Evolutionary conservation across 352 stramenopile genomes (phyloP).

Genomic region (Globisporangium nodosum): DNA sequence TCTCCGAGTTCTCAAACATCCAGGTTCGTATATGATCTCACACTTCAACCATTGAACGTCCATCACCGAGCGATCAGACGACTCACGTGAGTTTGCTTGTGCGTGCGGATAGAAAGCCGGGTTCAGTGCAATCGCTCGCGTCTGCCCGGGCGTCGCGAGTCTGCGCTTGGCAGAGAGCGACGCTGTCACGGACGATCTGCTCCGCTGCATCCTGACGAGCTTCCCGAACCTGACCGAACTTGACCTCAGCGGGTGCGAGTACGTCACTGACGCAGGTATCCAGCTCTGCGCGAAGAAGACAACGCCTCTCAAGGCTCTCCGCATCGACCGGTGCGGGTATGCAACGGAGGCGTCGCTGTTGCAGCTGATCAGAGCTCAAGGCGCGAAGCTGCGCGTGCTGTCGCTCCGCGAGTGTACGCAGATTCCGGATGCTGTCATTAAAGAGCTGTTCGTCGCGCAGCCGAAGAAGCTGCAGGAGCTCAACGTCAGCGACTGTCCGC

Average conservation of each 20-base stretch:
- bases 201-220: constrained; percentile 23
- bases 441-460: constrained; percentile 39
- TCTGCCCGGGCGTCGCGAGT: constrained; percentile 20
- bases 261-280: constrained; percentile 54
- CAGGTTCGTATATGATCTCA: constrained; percentile 18
- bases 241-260: constrained; percentile 37
- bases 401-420: constrained; percentile 34
- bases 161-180: constrained; percentile 42
- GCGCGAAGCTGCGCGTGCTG: constrained; percentile 24
- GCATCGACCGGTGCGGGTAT: constrained; percentile 38
- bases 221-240: constrained; percentile 38
- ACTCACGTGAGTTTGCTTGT: not conserved
- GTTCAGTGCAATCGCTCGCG: constrained; percentile 23
- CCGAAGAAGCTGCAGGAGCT: constrained; percentile 49
- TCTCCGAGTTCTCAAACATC: constrained; percentile 33
- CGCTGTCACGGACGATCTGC: constrained; percentile 46
- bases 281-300: constrained; percentile 33
- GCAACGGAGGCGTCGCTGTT: constrained; percentile 38
- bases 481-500: constrained; percentile 41
- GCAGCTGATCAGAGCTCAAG: constrained; percentile 29
- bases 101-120: constrained; percentile 37
- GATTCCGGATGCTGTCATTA: constrained; percentile 35
- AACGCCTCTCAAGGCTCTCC: constrained; percentile 26
- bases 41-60: not conserved
- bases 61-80: not conserved